These are phyloP conservation scores for Linum usitatissimum DNA, from an alignment of 345 rosid genomes.

Conservation along the genomic window DNA sequence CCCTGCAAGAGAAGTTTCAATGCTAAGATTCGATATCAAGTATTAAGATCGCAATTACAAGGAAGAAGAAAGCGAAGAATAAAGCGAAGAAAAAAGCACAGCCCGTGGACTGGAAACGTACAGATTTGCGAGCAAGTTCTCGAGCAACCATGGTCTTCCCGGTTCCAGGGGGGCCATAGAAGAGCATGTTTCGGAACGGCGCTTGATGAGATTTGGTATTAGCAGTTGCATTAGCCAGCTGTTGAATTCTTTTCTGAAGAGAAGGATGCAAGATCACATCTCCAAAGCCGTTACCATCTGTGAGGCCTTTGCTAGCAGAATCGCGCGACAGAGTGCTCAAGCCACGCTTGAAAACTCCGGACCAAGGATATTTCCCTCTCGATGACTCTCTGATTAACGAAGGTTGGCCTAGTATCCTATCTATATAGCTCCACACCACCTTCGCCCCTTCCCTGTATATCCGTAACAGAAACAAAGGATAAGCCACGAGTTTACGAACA, in stretches of 20 bases:
- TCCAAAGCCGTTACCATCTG: constrained; percentile 74
- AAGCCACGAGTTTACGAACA: constrained; percentile 5
- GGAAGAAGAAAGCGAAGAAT: no score
- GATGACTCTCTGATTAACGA: constrained; percentile 96
- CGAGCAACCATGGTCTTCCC: constrained; percentile 99
- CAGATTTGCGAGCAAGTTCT: constrained; percentile 82
- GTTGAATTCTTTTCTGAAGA: constrained; percentile 75
- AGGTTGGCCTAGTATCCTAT: constrained; percentile 95
- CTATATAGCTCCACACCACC: constrained; percentile 96
- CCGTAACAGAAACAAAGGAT: constrained; percentile 1
- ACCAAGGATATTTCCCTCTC: constrained; percentile 98
- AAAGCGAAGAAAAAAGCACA: not conserved
- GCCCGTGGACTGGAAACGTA: constrained; percentile 26
- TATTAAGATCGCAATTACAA: no score
- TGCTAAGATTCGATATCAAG: no score
- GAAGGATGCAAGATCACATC: constrained; percentile 88
- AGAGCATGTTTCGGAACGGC: constrained; percentile 89
- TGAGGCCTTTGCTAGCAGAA: constrained; percentile 33
- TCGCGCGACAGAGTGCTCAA: constrained; percentile 33
- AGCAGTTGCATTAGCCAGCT: constrained; percentile 83
- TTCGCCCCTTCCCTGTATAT: constrained; percentile 89
- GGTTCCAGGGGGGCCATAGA: constrained; percentile 98
- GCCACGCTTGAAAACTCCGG: constrained; percentile 45
- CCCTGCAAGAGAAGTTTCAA: constrained; percentile 39
- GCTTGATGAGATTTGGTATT: constrained; percentile 94